Base-by-base conservation (phyloP, 768 basidiomycete genomes). In the Fomitopsis serialis region DNA sequence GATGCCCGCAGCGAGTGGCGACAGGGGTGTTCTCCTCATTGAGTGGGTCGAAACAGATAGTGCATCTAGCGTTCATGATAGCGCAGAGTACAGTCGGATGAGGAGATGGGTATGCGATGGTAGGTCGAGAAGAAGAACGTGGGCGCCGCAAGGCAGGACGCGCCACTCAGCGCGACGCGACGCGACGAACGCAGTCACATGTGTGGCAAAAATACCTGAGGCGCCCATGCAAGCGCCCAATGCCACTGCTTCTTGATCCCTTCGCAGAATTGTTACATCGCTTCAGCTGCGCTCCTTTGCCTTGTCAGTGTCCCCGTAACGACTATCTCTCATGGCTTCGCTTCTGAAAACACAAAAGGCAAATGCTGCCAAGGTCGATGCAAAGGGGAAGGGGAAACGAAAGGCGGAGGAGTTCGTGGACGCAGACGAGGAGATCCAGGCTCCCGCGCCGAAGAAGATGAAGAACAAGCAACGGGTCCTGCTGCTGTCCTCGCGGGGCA, bases 381-480 rank as follows among this genome's bases (percentile, higher is more conserved):
- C 64, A 24, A 74, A 70, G 53, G 52, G 58, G 22, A 81, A 79
- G 57, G 72, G 61, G 17, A 82, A 80, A 57, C 71, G 70, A 19
- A 87, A 90, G 66, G 78, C 85, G 56, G 88, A 86, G 64, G 75
- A 78, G 34, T 83, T 82, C 7, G 74, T 81, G 60, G 82, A 84
- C 54, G 78, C 75, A 66, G 81, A 88, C 19, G 73, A 77, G 22
- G 71, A 65, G 23, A 56, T 64, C 4, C 66, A 66, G 32, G 61
- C 58, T 22, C 61, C 65, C 34, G 64, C 61, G 7, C 65, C 73
- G 15, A 83, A 80, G 65, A 77, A 72, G 68, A 84, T 82, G 72
- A 84, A 82, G 69, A 95, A 98, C 75, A 97, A 93, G 79, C 96
- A 99, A 75, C 83, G 95, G 57, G 95, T 98, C 6, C 74, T 99